A percentile compares a stretch with the other conserved stretches of the same genome.
Conservation (phyloP, 495 filamentous ascomycete species). For the Tuber microsphaerosporum region DNA sequence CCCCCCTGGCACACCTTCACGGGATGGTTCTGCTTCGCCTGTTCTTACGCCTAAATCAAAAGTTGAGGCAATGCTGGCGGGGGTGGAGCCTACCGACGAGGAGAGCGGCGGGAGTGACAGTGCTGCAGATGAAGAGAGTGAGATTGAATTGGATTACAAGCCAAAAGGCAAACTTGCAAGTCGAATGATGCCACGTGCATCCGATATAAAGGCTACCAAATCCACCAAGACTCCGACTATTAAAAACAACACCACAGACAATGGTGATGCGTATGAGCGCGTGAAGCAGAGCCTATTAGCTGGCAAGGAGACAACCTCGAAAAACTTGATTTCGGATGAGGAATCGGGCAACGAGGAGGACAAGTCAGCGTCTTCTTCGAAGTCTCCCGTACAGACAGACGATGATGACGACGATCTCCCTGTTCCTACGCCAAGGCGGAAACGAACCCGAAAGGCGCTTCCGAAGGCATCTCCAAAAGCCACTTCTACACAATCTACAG, state of each 20-base stretch:
- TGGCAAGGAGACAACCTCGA: constrained; percentile 8
- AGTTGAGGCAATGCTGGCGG: constrained; percentile 60
- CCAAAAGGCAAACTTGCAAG: constrained; percentile 67
- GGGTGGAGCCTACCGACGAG: constrained; percentile 52
- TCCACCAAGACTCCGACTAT: neutral
- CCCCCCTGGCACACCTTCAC: constrained; percentile 20
- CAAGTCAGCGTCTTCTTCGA: constrained; percentile 1
- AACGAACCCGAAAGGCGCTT: constrained; percentile 14
- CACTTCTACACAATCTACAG: constrained; percentile 7
- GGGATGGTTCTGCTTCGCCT: constrained; percentile 21
- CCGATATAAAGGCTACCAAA: constrained; percentile 20
- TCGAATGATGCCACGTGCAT: constrained; percentile 51
- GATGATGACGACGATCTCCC: constrained; percentile 11
- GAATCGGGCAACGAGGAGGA: constrained; percentile 34
- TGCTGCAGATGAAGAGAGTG: constrained; percentile 19
- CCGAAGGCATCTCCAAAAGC: constrained; percentile 9
- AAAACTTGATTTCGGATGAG: neutral
- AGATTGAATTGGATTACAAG: constrained; percentile 37
- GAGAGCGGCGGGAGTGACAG: constrained; percentile 49
- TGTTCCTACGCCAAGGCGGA: constrained; percentile 20
- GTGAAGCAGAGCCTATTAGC: constrained; percentile 35
- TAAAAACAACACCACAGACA: constrained; percentile 12
- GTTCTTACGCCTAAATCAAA: constrained; percentile 62
- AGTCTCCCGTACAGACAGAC: neutral
- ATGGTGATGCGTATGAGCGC: constrained; percentile 40